phyloP scores from a whole-genome alignment of 495 filamentous ascomycete genomes.

The Sphaerosporella brunnea region DNA sequence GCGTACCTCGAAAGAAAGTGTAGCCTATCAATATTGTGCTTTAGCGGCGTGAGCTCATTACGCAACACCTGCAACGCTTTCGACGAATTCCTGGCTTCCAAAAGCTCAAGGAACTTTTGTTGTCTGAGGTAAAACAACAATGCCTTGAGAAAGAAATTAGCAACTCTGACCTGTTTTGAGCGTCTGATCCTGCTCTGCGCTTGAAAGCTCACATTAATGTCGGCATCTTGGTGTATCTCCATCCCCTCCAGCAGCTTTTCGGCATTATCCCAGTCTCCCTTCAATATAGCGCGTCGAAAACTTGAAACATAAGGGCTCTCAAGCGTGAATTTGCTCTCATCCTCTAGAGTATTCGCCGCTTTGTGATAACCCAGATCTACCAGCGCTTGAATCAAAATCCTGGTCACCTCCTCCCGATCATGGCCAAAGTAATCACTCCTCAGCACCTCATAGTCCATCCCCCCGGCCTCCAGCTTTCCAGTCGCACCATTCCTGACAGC shows the following conservation, averaged over 20 bases:
- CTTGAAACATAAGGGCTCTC: slow-evolving; percentile 71
- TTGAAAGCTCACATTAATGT: slow-evolving; percentile 34
- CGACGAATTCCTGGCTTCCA: slow-evolving; percentile 56
- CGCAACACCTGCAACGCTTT: slow-evolving; percentile 65
- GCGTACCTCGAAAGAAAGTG: slow-evolving; percentile 66
- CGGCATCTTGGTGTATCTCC: slow-evolving; percentile 35
- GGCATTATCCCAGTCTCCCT: slow-evolving; percentile 68
- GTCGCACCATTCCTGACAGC: slow-evolving; percentile 20
- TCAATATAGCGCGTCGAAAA: slow-evolving; percentile 64
- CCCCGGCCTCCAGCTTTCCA: slow-evolving; percentile 18
- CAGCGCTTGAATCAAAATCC: slow-evolving; percentile 81
- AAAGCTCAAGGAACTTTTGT: slow-evolving; percentile 86
- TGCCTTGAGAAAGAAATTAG: slow-evolving; percentile 15
- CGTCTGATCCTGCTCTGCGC: background rate
- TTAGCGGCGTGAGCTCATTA: slow-evolving; percentile 71
- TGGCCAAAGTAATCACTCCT: slow-evolving; percentile 50
- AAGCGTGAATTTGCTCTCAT: slow-evolving; percentile 75
- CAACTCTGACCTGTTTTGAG: slow-evolving; percentile 15
- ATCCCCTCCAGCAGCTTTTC: slow-evolving; percentile 59
- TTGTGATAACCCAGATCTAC: slow-evolving; percentile 67
- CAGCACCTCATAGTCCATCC: slow-evolving; percentile 25
- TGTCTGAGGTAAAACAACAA: slow-evolving; percentile 69
- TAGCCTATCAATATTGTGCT: slow-evolving; percentile 55
- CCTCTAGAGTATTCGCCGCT: slow-evolving; percentile 53
- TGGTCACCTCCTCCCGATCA: slow-evolving; percentile 80